A percentile compares a stretch with the other conserved stretches of the same genome.
Conservation (phyloP, 176 grass and related monocot species). For the Puccinellia tenuiflora region DNA sequence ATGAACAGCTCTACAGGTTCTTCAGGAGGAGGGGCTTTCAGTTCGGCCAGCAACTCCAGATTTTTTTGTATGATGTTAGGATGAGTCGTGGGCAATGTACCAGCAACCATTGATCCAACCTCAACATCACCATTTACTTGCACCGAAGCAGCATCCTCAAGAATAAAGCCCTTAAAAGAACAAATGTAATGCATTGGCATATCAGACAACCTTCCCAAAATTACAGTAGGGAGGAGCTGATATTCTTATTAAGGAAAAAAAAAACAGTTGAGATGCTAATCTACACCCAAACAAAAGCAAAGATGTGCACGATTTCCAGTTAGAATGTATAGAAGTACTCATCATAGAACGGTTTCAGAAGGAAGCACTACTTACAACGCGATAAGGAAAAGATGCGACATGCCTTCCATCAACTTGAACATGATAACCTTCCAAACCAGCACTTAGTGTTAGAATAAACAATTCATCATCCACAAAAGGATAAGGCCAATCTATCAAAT, state of each 20-base stretch:
- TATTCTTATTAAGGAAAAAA: background rate
- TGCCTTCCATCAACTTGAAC: conserved; percentile 73
- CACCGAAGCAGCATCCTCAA: conserved; percentile 54
- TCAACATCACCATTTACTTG: conserved; percentile 49
- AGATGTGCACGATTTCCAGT: background rate
- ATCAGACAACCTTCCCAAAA: conserved; percentile 2
- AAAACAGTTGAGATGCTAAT: background rate
- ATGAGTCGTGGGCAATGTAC: conserved; percentile 52
- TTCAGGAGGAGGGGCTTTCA: conserved; percentile 43
- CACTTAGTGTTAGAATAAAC: conserved; percentile 61
- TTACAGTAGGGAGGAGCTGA: background rate
- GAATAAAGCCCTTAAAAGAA: conserved; percentile 54
- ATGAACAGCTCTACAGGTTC: conserved; percentile 64
- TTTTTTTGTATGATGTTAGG: conserved; percentile 36
- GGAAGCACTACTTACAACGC: conserved; percentile 40
- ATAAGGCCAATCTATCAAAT: conserved; percentile 53
- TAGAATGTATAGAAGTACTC: background rate
- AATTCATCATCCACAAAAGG: conserved; percentile 52
- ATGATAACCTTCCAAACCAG: conserved; percentile 72
- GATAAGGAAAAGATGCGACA: conserved; percentile 68
- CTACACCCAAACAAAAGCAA: background rate
- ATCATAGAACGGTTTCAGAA: conserved; percentile 1
- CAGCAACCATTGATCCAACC: conserved; percentile 52
- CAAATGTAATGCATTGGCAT: background rate
- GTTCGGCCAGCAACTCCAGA: conserved; percentile 52